These are phyloP conservation scores for Vigna reflexopilosa DNA, from an alignment of 306 rosid species.

Conservation along the genomic window DNA sequence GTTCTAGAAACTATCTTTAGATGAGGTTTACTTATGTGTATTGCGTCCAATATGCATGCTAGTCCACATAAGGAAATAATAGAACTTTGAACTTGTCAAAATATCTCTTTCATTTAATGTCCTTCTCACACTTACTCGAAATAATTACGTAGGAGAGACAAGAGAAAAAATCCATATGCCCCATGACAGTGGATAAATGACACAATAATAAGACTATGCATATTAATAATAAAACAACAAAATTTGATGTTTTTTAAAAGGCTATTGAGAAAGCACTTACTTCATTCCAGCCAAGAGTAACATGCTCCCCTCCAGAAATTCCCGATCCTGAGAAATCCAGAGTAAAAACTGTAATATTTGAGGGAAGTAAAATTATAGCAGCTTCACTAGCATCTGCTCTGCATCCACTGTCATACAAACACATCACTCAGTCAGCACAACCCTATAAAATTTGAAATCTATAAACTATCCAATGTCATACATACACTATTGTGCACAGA, in stretches of 20 bases:
- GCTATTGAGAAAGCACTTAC: constrained; percentile 56
- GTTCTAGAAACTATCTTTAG: constrained; percentile 33
- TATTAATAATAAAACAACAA: constrained; percentile 29
- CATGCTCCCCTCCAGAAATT: constrained; percentile 95
- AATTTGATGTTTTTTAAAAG: constrained; percentile 34
- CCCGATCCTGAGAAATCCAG: constrained; percentile 99
- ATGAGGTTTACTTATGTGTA: constrained; percentile 22
- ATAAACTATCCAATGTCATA: constrained; percentile 29
- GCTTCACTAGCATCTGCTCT: constrained; percentile 99
- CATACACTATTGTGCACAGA: not conserved
- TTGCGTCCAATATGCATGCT: constrained; percentile 8
- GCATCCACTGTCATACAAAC: constrained; percentile 81
- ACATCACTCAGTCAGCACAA: constrained; percentile 50
- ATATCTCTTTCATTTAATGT: constrained; percentile 14
- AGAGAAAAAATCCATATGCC: constrained; percentile 5
- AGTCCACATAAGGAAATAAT: constrained; percentile 12
- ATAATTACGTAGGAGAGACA: constrained; percentile 6
- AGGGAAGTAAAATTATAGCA: constrained; percentile 92
- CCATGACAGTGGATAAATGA: constrained; percentile 10
- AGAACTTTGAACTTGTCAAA: constrained; percentile 9
- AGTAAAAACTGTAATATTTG: constrained; percentile 92
- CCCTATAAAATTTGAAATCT: constrained; percentile 29
- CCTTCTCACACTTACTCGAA: constrained; percentile 6
- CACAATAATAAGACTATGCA: constrained; percentile 29
- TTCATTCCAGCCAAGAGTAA: constrained; percentile 96